Conservation (phyloP, 2,329 filamentous ascomycete species). For the Pestalotiopsis sp. region DNA sequence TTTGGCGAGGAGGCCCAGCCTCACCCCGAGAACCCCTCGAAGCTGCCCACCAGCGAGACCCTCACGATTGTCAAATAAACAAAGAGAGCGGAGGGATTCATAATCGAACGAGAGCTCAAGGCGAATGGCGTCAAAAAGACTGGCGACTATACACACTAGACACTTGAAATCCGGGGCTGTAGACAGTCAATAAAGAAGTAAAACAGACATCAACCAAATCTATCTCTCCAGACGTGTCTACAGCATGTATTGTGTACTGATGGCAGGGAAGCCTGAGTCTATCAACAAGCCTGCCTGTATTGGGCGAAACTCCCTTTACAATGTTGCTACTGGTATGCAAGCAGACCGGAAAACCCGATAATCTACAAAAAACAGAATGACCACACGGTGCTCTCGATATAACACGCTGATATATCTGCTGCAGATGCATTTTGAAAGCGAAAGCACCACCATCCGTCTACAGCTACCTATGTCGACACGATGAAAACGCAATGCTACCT, state of each 20-base stretch:
- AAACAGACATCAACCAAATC: not conserved
- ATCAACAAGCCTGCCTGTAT: no score
- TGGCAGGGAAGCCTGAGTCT: no score
- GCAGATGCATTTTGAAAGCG: not conserved
- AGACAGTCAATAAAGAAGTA: not conserved
- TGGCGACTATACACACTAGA: not conserved
- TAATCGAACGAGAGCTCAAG: not conserved
- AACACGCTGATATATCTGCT: no score
- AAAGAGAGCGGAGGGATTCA: not conserved
- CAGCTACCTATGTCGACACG: not conserved
- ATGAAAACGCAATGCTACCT: not conserved
- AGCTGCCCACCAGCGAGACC: slow-evolving; percentile 24
- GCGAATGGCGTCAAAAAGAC: not conserved
- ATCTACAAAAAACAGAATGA: no score
- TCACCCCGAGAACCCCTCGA: slow-evolving; percentile 21
- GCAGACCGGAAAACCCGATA: no score
- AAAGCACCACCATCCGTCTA: not conserved
- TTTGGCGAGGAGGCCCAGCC: slow-evolving; percentile 23
- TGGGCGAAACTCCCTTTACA: no score
- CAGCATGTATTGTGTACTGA: no score
- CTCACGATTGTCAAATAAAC: slow-evolving; percentile 21
- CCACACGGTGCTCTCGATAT: no score
- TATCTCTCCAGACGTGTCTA: no score
- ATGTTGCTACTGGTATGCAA: no score
- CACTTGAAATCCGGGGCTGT: not conserved